Conservation (phyloP, 208 protist genomes). For the Tetramitus jugosus region DNA sequence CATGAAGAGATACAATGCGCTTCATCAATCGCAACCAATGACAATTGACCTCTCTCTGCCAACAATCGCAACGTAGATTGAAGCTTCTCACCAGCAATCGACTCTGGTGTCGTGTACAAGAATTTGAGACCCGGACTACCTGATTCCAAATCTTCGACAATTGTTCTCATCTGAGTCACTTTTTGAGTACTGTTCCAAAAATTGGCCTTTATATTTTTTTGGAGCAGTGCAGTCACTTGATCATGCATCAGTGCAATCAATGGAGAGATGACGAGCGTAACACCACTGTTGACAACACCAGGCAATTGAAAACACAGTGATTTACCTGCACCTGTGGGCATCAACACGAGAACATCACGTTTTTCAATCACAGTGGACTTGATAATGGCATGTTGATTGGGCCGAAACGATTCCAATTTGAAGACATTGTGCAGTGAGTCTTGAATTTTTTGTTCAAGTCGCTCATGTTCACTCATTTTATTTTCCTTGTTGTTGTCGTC, state of each 20-base stretch:
- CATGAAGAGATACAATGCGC: constrained; percentile 18
- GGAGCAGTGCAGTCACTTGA: constrained; percentile 45
- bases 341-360: constrained; percentile 79
- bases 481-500: too few relatives aligned
- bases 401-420: constrained; percentile 2
- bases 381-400: constrained; percentile 6
- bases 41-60: neutral
- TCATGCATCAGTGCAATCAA: constrained; percentile 73
- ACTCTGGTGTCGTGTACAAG: constrained; percentile 67
- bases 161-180: constrained; percentile 23
- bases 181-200: constrained; percentile 10
- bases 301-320: constrained; percentile 67
- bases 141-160: constrained; percentile 24
- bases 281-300: constrained; percentile 28
- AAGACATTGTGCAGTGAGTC: neutral
- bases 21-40: constrained; percentile 21
- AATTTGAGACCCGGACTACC: constrained; percentile 38
- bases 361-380: constrained; percentile 68
- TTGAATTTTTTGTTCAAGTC: neutral
- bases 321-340: constrained; percentile 69
- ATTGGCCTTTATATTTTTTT: neutral
- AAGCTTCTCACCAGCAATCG: constrained; percentile 30
- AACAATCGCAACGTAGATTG: neutral
- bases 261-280: constrained; percentile 62
- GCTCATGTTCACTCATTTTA: too few relatives aligned